phyloP scores from a whole-genome alignment of 495 filamentous ascomycete genomes.

The Penicillium waksmanii region DNA sequence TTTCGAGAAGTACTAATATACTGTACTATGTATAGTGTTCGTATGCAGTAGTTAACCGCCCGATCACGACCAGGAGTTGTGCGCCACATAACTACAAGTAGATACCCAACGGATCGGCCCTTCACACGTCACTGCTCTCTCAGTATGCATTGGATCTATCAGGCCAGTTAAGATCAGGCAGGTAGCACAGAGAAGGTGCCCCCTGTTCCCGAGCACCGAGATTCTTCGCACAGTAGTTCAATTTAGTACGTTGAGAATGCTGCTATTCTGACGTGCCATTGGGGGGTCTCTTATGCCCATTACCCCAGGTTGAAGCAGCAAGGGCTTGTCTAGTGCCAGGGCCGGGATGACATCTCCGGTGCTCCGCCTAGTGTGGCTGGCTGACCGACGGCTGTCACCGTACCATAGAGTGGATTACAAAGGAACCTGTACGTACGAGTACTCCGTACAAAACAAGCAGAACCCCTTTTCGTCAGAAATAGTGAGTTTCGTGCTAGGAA shows the following conservation, averaged over 20 bases:
- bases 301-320: constrained; percentile 14
- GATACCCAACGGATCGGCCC: background rate
- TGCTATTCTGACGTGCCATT: background rate
- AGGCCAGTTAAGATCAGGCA: background rate
- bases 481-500: constrained; percentile 5
- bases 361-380: constrained; percentile 17
- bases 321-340: constrained; percentile 9
- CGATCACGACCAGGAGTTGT: no score
- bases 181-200: constrained; percentile 1
- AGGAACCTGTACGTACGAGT: background rate
- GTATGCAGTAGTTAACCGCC: no score
- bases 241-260: constrained; percentile 7
- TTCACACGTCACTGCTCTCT: background rate
- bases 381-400: constrained; percentile 17
- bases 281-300: background rate
- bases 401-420: background rate
- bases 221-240: constrained; percentile 7
- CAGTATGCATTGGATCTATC: background rate
- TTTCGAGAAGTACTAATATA: no score
- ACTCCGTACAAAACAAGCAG: background rate
- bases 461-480: background rate
- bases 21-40: no score
- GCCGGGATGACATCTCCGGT: constrained; percentile 6
- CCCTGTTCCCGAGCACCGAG: constrained; percentile 10
- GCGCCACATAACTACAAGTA: no score